Evolutionary conservation across 2,329 filamentous ascomycete species (phyloP), one percentile per base, ranked within the genome.

Genomic region (Sarocladium oryzae): DNA sequence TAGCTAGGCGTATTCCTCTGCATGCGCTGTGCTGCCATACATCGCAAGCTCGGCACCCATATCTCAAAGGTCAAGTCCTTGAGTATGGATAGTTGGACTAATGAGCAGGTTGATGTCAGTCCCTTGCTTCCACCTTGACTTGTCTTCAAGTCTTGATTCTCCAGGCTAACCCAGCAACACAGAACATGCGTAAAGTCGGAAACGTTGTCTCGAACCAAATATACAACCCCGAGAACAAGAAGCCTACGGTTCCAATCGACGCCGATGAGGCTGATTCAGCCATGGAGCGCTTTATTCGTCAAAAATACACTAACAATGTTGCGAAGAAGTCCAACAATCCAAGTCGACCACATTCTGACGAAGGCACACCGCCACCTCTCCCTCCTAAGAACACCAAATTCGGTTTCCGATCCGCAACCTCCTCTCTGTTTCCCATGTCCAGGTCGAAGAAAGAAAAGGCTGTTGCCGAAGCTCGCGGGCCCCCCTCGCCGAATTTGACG

Each of bases 31-130:
- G 93, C 91, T 51, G 82, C 90, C 51, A 81, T 97, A 63, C 93
- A 99, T 74, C 88, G 93, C 64, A 97, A 97, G 71, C 77, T 99
- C 63, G 93, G 93, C 55, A 97, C 93, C 36, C 93, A 99, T 69
- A 89, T 99, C 56, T 96, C 91, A 58, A 99, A 99, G 69, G 90
- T 99, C 74, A 99, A 99, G 71, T 97, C 91, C 33, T 71, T 99
- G 72, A 97, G 88, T 68, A 97, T 99, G 91, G 93, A 99, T 70
- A 93, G 86, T 59, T 99, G 93, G 93, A 84, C 88, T 46, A 85
- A 86, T 63, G 93, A 97, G 55, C 93, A 99, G 72, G 91, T 99
- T 56, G 93, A 99, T 71, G 91, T 96, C 75, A 70, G 81, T 70
- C 50, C 53, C 32, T 33, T 10, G 50, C 40, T 26, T 26, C 24